Evolutionary conservation across 805 yeast species (phyloP), one percentile per base, ranked within the genome.

Genomic region (Yarrowia sp.): DNA sequence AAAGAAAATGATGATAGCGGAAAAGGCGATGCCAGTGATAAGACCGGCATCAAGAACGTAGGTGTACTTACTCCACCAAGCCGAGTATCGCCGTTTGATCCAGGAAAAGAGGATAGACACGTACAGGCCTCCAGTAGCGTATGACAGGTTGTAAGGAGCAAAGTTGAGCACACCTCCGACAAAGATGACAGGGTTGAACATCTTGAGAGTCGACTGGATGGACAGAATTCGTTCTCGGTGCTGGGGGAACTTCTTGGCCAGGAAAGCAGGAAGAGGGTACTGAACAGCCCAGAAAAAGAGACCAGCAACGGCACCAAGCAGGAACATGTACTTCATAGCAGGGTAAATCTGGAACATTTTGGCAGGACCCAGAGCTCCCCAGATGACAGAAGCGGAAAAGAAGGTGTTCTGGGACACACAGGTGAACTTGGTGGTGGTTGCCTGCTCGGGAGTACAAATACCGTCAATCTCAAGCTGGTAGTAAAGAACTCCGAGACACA

Each of bases 31-130:
- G 1, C 84, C 85, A 3, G 83, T 81, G 2, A 81, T 77, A 7
- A 81, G 72, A 1, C 82, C 83, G 66, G 83, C 78, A 38, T 80
- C 78, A 53, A 82, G 71, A 14, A 82, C 77, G 68, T 82, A 82
- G 69, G 81, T 81, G 72, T 81, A 82, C 72, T 80, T 81, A 64
- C 80, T 81, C 85, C 85, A 82, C 85, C 85, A 82, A 33, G 74
- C 70, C 8, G 78, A 70, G 67, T 80, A 82, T 65, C 77, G 73
- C 61, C 74, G 72, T 65, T 78, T 79, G 67, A 82, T 72, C 67
- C 76, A 77, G 80, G 80, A 81, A 76, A 83, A 82, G 35, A 75
- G 65, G 66, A 75, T 75, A 17, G 82, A 77, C 57, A 80, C 60
- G 47, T 70, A 70, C 44, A 80, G 72, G 4, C 82, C 81, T 7